Base-by-base conservation (phyloP, 306 rosid species). In the Quercus engelmannii region DNA sequence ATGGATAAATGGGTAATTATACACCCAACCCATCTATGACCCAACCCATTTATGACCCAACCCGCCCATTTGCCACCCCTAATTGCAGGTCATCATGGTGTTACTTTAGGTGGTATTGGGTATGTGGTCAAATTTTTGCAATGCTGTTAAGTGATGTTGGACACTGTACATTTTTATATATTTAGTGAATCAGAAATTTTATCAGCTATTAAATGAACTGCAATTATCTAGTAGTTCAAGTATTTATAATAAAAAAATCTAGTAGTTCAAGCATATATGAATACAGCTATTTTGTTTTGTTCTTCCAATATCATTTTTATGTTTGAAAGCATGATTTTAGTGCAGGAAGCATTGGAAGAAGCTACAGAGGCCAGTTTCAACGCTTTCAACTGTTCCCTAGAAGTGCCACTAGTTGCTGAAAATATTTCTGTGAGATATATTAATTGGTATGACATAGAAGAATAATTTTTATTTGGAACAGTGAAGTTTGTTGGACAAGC, bases 21-120 rank as follows among this genome's bases (percentile, higher is more conserved):
- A n/a, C n/a, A n/a, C n/a, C n/a, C n/a, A n/a, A n/a, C n/a, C n/a
- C n/a, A n/a, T n/a, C n/a, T n/a, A n/a, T n/a, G n/a, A n/a, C n/a
- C n/a, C n/a, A n/a, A n/a, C n/a, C n/a, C n/a, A n/a, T n/a, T n/a
- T n/a, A n/a, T n/a, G n/a, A n/a, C n/a, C n/a, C n/a, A n/a, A n/a
- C n/a, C n/a, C n/a, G n/a, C n/a, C n/a, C n/a, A n/a, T n/a, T n/a
- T n/a, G n/a, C n/a, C n/a, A n/a, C n/a, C n/a, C n/a, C n/a, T n/a
- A n/a, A 33, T 84, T 67, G 87, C 94, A 58, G 87, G 84, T 77
- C 64, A 43, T 84, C 97, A 94, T 54, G 97, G 91, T 70, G 89
- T 92, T 69, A 94, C 98, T 74, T 76, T 94, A 74, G 98, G 98
- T 76, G 97, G 98, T 62, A 85, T 94, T 79, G 98, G 98, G 98